Percentiles rank a stretch among this genome's conserved stretches.
Conservation (phyloP, 768 basidiomycete species). For the Naematelia aurantialba region DNA sequence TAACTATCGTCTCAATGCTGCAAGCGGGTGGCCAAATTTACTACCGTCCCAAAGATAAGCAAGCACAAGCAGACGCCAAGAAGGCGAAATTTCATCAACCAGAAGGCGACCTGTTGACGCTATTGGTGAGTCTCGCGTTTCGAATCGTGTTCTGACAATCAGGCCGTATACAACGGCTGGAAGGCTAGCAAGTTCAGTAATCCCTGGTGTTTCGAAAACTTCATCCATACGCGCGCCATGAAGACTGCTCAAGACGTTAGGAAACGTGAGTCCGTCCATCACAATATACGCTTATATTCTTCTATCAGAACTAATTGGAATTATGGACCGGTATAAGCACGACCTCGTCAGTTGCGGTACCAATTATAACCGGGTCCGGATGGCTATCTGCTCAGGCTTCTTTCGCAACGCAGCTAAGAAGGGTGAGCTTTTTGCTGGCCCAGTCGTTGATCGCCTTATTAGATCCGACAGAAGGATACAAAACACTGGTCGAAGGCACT, state of each 20-base stretch:
- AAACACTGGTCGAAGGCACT: slow-evolving; percentile 59
- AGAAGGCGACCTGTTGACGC: slow-evolving; percentile 77
- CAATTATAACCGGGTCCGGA: slow-evolving; percentile 88
- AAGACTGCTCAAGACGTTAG: slow-evolving; percentile 93
- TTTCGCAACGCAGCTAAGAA: slow-evolving; percentile 99
- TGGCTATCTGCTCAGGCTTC: slow-evolving; percentile 94
- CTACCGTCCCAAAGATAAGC: slow-evolving; percentile 99
- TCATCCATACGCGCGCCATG: slow-evolving; percentile 97
- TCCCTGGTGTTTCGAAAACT: slow-evolving; percentile 99
- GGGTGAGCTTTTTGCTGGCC: slow-evolving; percentile 58
- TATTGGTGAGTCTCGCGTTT: slow-evolving; percentile 51
- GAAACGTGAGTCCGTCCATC: slow-evolving; percentile 57
- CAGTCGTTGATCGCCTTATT: slow-evolving; percentile 4
- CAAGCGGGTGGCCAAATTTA: slow-evolving; percentile 88
- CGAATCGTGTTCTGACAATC: slow-evolving; percentile 58
- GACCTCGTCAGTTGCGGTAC: slow-evolving; percentile 75
- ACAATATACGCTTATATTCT: slow-evolving; percentile 6
- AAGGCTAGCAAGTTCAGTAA: slow-evolving; percentile 93
- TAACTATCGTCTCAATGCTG: slow-evolving; percentile 96
- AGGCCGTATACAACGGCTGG: slow-evolving; percentile 97
- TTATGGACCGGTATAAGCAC: slow-evolving; percentile 99
- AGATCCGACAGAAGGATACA: slow-evolving; percentile 83
- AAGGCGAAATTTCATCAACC: slow-evolving; percentile 99
- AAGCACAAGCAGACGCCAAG: slow-evolving; percentile 97
- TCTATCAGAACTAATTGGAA: slow-evolving; percentile 69